Evolutionary conservation across 768 basidiomycete genomes (phyloP), one percentile per base, ranked within the genome.

Genomic region (Hericium alpestre): DNA sequence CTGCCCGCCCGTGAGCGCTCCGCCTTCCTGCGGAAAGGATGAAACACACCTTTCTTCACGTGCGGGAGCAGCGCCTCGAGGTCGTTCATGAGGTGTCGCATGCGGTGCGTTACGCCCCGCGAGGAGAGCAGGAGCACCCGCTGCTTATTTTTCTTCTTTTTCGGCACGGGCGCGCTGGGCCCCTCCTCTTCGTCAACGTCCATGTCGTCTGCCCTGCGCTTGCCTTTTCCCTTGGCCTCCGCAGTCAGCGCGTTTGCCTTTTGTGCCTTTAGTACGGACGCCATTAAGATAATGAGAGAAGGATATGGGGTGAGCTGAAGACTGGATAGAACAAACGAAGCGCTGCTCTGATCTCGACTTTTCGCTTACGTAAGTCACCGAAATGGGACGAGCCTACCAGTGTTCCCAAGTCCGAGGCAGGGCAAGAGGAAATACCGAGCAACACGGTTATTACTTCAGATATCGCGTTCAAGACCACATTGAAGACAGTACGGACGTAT

Each of bases 61-160:
- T 99, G 96, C 5, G 96, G 96, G 10, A 99, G 70, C 27, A 99
- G 74, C 0, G 79, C 82, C 68, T 94, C 90, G 54, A 99, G 67
- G 69, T 99, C 96, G 63, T 86, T 89, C 92, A 97, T 93, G 58
- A 99, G 76, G 70, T 99, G 96, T 61, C 96, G 76, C 93, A 97
- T 97, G 25, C 96, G 82, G 71, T 94, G 89, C 18, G 93, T 97
- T 56, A 97, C 80, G 54, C 96, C 96, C 57, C 96, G 79, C 52
- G 95, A 98, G 43, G 89, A 92, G 52, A 97, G 81, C 65, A 98
- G 69, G 54, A 99, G 75, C 6, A 97, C 94, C 60, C 94, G 83
- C 76, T 99, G 95, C 79, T 93, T 96, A 76, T 97, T 94, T 70
- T 82, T 84, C 72, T 82, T 83, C 69, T 73, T 77, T 66, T 80